phyloP scores from a whole-genome alignment of 106 monocot species.

The Allium fistulosum region DNA sequence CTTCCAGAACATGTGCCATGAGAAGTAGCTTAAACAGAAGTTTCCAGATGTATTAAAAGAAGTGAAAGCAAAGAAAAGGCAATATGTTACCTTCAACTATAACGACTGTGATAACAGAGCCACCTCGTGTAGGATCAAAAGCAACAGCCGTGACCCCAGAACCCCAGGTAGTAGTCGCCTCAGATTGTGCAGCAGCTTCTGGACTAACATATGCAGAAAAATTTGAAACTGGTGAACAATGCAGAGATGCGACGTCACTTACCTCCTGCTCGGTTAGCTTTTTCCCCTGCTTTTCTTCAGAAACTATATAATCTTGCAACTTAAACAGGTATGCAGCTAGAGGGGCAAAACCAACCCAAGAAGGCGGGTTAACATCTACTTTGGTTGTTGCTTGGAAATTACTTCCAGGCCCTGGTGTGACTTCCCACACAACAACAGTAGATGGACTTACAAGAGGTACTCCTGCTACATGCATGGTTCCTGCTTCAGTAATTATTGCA shows the following conservation, averaged over 20 bases:
- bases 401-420: slow-evolving; percentile 95
- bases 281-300: slow-evolving; percentile 72
- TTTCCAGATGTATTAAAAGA: background rate
- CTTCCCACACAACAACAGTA: slow-evolving; percentile 99
- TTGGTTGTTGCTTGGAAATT: slow-evolving; percentile 68
- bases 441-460: slow-evolving; percentile 98
- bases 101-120: slow-evolving; percentile 93
- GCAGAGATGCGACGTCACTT: slow-evolving; percentile 53
- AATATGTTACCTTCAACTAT: slow-evolving; percentile 89
- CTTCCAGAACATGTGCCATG: too few relatives aligned
- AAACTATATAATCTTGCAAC: slow-evolving; percentile 67
- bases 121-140: slow-evolving; percentile 95
- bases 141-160: slow-evolving; percentile 96
- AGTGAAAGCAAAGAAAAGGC: background rate
- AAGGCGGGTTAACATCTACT: slow-evolving; percentile 53
- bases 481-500: slow-evolving; percentile 95
- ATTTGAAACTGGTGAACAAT: slow-evolving; percentile 96
- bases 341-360: slow-evolving; percentile 78
- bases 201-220: slow-evolving; percentile 99
- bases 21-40: too few relatives aligned
- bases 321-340: slow-evolving; percentile 82
- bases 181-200: slow-evolving; percentile 93
- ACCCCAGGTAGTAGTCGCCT: slow-evolving; percentile 96
- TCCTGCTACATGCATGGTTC: slow-evolving; percentile 89
- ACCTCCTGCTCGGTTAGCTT: slow-evolving; percentile 55